Evolutionary conservation across 352 stramenopile genomes (phyloP).

Genomic region (Stramenopiles sp.): DNA sequence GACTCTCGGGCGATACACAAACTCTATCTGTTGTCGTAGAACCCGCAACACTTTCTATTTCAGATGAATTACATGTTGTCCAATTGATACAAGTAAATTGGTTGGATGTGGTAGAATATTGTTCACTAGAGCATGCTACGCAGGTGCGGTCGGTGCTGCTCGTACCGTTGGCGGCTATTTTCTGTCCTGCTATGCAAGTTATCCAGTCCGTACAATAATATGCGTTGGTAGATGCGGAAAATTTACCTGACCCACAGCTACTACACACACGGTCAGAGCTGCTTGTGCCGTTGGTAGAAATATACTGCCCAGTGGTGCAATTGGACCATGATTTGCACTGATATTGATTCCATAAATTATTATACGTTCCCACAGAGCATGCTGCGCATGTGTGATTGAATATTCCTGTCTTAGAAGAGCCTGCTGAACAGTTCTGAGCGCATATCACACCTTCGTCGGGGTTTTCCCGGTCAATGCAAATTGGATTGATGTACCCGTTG

Average conservation of each 20-base stretch:
- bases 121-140: slow-evolving; percentile 9
- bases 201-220: not conserved
- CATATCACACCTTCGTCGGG: slow-evolving; percentile 6
- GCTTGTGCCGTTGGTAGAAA: slow-evolving; percentile 9
- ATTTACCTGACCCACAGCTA: slow-evolving; percentile 11
- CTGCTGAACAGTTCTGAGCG: not conserved
- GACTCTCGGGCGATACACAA: not conserved
- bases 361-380: not conserved
- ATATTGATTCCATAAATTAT: slow-evolving; percentile 10
- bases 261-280: slow-evolving; percentile 13
- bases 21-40: slow-evolving; percentile 11
- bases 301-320: slow-evolving; percentile 7
- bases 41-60: slow-evolving; percentile 12
- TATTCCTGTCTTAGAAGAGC: not conserved
- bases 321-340: slow-evolving; percentile 7
- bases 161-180: slow-evolving; percentile 7
- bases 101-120: slow-evolving; percentile 8
- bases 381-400: slow-evolving; percentile 9
- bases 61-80: slow-evolving; percentile 7
- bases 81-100: slow-evolving; percentile 5
- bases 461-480: not conserved
- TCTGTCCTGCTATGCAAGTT: not conserved
- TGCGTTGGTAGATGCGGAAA: slow-evolving; percentile 3
- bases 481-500: slow-evolving; percentile 6
- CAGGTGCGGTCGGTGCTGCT: slow-evolving; percentile 1